These are phyloP conservation scores for Phytophthora vignae DNA, from an alignment of 352 stramenopile species.

Conservation along the genomic window DNA sequence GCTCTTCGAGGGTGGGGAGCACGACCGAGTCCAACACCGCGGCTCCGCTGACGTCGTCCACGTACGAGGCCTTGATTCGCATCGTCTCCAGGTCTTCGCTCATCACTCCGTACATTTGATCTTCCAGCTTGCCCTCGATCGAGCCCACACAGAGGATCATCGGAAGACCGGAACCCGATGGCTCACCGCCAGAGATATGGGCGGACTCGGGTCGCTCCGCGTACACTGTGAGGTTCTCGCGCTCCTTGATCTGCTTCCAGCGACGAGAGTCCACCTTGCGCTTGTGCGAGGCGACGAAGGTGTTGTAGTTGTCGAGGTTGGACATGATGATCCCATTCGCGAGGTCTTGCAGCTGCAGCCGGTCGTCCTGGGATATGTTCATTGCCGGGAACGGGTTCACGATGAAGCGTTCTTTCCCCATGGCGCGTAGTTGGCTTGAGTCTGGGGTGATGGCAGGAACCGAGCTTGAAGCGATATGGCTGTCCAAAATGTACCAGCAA, in stretches of 20 bases:
- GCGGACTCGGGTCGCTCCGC: conserved; percentile 24
- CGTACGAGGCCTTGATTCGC: conserved; percentile 37
- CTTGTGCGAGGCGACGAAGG: conserved; percentile 22
- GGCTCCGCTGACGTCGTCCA: conserved; percentile 24
- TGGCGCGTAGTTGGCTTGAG: no score
- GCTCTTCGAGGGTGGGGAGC: conserved; percentile 25
- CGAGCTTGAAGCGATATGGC: no score
- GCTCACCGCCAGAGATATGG: background rate
- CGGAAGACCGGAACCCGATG: conserved; percentile 6
- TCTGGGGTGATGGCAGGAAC: no score
- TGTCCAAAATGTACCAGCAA: no score
- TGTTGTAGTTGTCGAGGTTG: conserved; percentile 28
- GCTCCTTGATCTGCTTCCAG: conserved; percentile 47
- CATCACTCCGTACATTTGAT: conserved; percentile 36
- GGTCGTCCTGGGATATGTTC: conserved; percentile 17
- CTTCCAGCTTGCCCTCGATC: conserved; percentile 31
- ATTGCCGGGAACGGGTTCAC: conserved; percentile 41
- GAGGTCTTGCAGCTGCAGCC: conserved; percentile 33
- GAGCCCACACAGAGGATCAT: conserved; percentile 31
- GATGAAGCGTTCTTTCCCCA: no score
- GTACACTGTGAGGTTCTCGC: conserved; percentile 45
- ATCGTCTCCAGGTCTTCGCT: conserved; percentile 29
- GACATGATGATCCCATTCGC: conserved; percentile 29
- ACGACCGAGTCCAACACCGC: conserved; percentile 37
- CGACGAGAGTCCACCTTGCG: conserved; percentile 28